phyloP scores from a whole-genome alignment of 2,329 filamentous ascomycete genomes.

The Ascochyta pisi region DNA sequence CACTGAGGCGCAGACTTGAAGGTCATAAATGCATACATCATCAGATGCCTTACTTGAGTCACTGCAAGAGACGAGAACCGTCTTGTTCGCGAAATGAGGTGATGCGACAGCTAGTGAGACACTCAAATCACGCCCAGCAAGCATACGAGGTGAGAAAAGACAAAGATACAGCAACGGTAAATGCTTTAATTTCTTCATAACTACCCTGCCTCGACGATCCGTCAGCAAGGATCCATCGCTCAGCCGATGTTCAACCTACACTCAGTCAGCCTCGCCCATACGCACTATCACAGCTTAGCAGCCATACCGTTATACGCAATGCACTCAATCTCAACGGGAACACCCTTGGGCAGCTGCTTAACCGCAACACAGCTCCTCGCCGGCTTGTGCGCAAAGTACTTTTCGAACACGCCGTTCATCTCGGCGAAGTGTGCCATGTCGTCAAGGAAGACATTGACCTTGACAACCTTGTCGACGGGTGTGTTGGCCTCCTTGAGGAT shows the following conservation, averaged over 20 bases:
- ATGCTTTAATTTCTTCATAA: not conserved
- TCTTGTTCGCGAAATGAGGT: too few relatives aligned
- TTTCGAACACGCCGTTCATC: conserved; percentile 86
- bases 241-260: conserved; percentile 16
- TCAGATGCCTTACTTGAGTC: too few relatives aligned
- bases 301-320: conserved; percentile 65
- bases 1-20: too few relatives aligned
- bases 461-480: conserved; percentile 80
- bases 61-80: too few relatives aligned
- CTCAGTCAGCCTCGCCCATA: conserved; percentile 1
- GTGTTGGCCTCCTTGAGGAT: conserved; percentile 85
- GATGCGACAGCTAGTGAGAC: too few relatives aligned
- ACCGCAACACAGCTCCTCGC: conserved; percentile 90
- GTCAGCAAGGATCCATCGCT: not conserved
- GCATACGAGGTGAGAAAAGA: too few relatives aligned
- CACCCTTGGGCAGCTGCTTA: conserved; percentile 84
- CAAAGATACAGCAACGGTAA: not conserved
- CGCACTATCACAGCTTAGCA: conserved; percentile 27
- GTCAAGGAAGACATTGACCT: conserved; percentile 80
- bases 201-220: not conserved
- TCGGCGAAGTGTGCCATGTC: conserved; percentile 89
- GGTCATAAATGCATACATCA: too few relatives aligned
- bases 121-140: too few relatives aligned
- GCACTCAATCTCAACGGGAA: conserved; percentile 89
- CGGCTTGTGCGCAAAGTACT: conserved; percentile 82